phyloP scores from a whole-genome alignment of 768 basidiomycete genomes.

The Kwoniella dejecticola region DNA sequence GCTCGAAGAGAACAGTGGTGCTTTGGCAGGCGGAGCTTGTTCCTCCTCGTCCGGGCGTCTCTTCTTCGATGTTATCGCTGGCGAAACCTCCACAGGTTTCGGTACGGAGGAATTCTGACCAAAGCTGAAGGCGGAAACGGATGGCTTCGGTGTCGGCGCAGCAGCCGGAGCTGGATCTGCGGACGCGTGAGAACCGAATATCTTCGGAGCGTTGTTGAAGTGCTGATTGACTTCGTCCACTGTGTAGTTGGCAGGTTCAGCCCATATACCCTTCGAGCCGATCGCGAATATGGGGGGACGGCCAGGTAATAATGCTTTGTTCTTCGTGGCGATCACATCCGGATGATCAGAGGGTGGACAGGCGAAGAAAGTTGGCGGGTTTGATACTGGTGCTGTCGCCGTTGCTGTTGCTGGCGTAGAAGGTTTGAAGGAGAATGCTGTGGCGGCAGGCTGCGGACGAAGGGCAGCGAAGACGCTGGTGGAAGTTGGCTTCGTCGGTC shows the following conservation, averaged over 20 bases:
- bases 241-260: background rate
- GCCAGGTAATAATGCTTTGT: slow-evolving; percentile 3
- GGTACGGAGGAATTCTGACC: background rate
- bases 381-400: background rate
- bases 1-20: slow-evolving; percentile 10
- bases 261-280: background rate
- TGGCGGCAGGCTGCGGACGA: slow-evolving; percentile 18
- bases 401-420: background rate
- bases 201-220: no score
- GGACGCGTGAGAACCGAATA: no score
- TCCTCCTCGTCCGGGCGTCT: background rate
- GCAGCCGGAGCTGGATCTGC: background rate
- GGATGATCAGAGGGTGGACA: slow-evolving; percentile 10
- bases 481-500: slow-evolving; percentile 27
- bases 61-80: slow-evolving; percentile 1
- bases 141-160: background rate
- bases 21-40: slow-evolving; percentile 5
- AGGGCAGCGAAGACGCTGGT: slow-evolving; percentile 28
- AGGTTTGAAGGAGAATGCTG: slow-evolving; percentile 9
- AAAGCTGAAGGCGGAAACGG: slow-evolving; percentile 1
- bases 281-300: background rate
- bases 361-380: no score
- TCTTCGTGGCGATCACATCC: background rate
- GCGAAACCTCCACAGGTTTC: background rate
- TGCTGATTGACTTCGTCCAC: no score